Percentiles rank a stretch among this genome's conserved stretches.
phyloP scores from a whole-genome alignment of 352 stramenopile genomes.

The Pythium myriotylum region DNA sequence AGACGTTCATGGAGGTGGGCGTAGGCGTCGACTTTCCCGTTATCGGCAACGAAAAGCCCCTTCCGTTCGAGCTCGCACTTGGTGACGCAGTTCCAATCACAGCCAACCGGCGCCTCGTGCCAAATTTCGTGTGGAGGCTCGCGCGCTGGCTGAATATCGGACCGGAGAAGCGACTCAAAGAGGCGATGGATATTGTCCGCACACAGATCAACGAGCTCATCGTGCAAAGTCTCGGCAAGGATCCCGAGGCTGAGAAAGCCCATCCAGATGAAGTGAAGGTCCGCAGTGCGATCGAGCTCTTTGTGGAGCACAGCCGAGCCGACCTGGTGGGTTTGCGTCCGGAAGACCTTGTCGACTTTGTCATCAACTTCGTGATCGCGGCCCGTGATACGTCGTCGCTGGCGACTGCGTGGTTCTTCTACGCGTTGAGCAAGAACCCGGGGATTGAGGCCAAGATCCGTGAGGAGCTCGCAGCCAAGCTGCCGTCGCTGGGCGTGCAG shows the following conservation, averaged over 20 bases:
- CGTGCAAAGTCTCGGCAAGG: conserved; percentile 4
- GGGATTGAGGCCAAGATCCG: conserved; percentile 46
- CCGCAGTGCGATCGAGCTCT: conserved; percentile 16
- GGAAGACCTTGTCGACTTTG: conserved; percentile 66
- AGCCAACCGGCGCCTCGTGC: conserved; percentile 42
- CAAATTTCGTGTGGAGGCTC: conserved; percentile 56
- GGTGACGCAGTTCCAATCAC: conserved; percentile 34
- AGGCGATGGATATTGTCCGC: conserved; percentile 35
- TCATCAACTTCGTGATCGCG: conserved; percentile 69
- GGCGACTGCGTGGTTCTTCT: conserved; percentile 74
- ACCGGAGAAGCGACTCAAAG: conserved; percentile 35
- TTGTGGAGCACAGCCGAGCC: conserved; percentile 16
- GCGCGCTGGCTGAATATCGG: conserved; percentile 54
- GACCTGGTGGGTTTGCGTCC: conserved; percentile 17
- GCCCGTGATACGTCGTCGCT: conserved; percentile 75
- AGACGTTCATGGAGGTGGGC: conserved; percentile 54
- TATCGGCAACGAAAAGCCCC: conserved; percentile 33
- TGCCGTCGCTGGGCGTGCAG: conserved; percentile 12
- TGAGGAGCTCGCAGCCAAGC: conserved; percentile 39
- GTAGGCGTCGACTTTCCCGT: conserved; percentile 51
- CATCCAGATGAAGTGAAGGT: not conserved
- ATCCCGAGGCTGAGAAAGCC: not conserved
- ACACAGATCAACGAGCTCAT: conserved; percentile 48
- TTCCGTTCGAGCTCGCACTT: conserved; percentile 54
- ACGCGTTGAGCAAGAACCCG: conserved; percentile 65